Base-by-base conservation (phyloP, 2,329 filamentous ascomycete species). In the Penicillium carneum region DNA sequence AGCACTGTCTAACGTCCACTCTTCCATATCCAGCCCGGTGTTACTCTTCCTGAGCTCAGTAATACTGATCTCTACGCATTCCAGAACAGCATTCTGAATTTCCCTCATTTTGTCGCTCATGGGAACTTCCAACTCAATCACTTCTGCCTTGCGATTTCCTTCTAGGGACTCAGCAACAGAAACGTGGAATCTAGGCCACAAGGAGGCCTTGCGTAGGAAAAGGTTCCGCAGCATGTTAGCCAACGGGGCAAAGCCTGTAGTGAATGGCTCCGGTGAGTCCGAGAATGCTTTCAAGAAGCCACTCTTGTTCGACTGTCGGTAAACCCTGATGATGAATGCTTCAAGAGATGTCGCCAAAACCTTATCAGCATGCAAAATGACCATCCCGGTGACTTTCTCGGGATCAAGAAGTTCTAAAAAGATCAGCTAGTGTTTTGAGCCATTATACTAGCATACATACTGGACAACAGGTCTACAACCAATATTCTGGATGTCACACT, bases 201-300 rank as follows among this genome's bases (percentile, higher is more conserved):
- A 79, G 0, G 93, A 93, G 0, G 90, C 90, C 74, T 95, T 97
- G 54, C 90, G 87, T 42, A 99, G 81, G 72, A 98, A 98, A 23
- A 99, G 80, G 72, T 95, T 98, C 63, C 92, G 87, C 88, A 99
- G 89, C 88, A 96, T 96, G 51, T 88, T 93, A 1, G 92, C 86
- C 46, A 99, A 82, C 5, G 95, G 94, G 4, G 92, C 88, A 77
- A 97, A 98, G 1, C 93, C 94, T 0, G 87, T 88, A 0, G 91
- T 90, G 72, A 99, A 96, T 0, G 93, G 90, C 73, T 98, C 93
- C 0, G 95, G 94, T 36, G 89, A 91, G 75, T 99, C 95, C 0
- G 93, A 95, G 73, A 99, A 97, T 12, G 95, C 95, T 74, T 99
- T 99, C 34, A 99, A 83, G 69, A 99, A 98, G 36, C 95, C 95